Base-by-base conservation (phyloP, 805 yeast species). In the Lipomyces orientalis region DNA sequence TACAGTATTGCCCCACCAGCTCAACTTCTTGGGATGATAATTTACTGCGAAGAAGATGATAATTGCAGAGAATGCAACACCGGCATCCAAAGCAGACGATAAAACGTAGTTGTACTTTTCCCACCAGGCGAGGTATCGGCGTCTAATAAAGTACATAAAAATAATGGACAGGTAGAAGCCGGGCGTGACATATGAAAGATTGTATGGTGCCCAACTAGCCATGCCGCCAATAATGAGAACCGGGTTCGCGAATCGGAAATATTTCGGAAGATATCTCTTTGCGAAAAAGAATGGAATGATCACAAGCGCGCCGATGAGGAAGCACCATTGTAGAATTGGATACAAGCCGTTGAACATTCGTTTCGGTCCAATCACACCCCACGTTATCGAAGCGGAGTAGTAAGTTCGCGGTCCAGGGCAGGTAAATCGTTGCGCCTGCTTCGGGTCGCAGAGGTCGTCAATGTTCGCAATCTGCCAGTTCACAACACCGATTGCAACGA, bases 21-120 rank as follows among this genome's bases (percentile, higher is more conserved):
- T 60, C 2, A 78, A 69, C 1, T 73, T 71, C n/a, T 80, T 78
- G 16, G 80, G 81, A 14, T 85, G 79, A 55, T 80, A 81, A 57
- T 82, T 81, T 4, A 84, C 81, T 0, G 84, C 78, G 71, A 87
- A 81, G 74, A 87, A 88, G 10, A 89, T 84, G 35, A 88, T 67
- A 61, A 89, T 78, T 1, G 89, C 84, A 33, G 89, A 84, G 71
- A 87, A 81, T 0, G 91, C 91, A 16, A 88, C 83, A 0, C 91
- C 91, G 8, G 89, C 85, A 58, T 88, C 88, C 31, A 89, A 76
- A 1, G 87, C 93, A 31, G 90, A 86, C n/a, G 90, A 84, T 62
- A 89, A 78, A 3, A 88, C 84, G 75, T 87, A 88, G 75, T 88
- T 88, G 76, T 89, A 89, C 76, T 88, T 88, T 52, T 88, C 87